These are phyloP conservation scores for Nidularia pulvinata DNA, from an alignment of 768 basidiomycete genomes.

Conservation along the genomic window DNA sequence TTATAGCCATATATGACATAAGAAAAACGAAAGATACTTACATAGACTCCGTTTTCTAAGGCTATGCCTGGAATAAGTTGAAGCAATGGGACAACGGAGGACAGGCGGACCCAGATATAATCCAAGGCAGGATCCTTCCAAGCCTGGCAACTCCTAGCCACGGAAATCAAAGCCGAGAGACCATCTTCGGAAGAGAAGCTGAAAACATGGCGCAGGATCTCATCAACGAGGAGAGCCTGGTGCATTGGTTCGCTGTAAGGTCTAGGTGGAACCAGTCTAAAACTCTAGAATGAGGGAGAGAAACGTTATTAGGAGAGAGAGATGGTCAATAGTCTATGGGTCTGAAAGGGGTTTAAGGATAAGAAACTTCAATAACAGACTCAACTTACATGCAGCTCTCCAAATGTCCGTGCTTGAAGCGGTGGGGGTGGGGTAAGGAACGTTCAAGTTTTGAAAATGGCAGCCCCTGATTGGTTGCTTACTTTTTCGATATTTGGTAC, in stretches of 20 bases:
- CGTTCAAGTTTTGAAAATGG: neutral
- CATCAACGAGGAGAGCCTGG: slow-evolving; percentile 42
- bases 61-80: slow-evolving; percentile 29
- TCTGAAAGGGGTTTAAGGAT: no score
- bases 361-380: no score
- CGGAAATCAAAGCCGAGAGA: slow-evolving; percentile 23
- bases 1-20: no score
- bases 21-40: slow-evolving; percentile 13
- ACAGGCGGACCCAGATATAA: slow-evolving; percentile 38
- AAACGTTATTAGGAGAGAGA: no score
- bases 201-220: slow-evolving; percentile 44
- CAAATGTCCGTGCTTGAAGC: no score
- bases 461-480: neutral
- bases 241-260: slow-evolving; percentile 34
- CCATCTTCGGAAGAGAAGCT: slow-evolving; percentile 22
- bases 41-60: slow-evolving; percentile 25
- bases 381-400: no score
- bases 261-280: neutral
- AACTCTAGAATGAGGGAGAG: no score
- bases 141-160: slow-evolving; percentile 40
- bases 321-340: no score
- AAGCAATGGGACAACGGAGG: slow-evolving; percentile 38
- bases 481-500: neutral
- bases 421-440: neutral
- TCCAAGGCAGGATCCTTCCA: slow-evolving; percentile 52